Conservation (phyloP, 2,329 filamentous ascomycete species). For the Aspergillus cejpii region DNA sequence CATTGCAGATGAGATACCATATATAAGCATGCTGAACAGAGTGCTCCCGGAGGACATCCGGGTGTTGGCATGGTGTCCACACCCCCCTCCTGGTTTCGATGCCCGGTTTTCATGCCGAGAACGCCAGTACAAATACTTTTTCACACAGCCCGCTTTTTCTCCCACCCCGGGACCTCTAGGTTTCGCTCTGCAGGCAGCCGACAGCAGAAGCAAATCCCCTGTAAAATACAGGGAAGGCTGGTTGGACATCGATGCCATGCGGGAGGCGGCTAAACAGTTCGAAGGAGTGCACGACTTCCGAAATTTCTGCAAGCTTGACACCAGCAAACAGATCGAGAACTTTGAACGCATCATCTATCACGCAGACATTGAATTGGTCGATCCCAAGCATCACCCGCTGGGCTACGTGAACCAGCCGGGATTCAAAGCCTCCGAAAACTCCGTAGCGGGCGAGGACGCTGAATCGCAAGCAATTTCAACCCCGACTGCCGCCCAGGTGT, state of each 20-base stretch:
- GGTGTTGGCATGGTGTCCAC: conserved; percentile 86
- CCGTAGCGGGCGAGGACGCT: conserved; percentile 12
- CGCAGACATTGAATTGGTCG: conserved; percentile 67
- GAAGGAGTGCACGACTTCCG: conserved; percentile 88
- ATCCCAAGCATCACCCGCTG: conserved; percentile 47
- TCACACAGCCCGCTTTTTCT: conserved; percentile 83
- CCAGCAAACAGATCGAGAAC: conserved; percentile 79
- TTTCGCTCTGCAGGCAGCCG: conserved; percentile 33
- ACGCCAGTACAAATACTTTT: conserved; percentile 92
- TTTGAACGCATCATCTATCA: conserved; percentile 74
- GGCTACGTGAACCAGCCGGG: conserved; percentile 49
- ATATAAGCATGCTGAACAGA: conserved; percentile 75
- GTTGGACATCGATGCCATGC: conserved; percentile 85
- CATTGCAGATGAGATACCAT: conserved; percentile 73
- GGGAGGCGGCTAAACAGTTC: conserved; percentile 68
- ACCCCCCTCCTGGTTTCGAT: conserved; percentile 70
- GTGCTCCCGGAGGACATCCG: conserved; percentile 85
- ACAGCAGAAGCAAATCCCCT: conserved; percentile 16
- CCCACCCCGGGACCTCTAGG: conserved; percentile 56
- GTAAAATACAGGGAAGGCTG: conserved; percentile 57
- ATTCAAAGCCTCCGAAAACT: conserved; percentile 36
- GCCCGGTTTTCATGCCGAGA: conserved; percentile 90
- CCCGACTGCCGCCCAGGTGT: conserved; percentile 58
- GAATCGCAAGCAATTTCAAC: conserved; percentile 11
- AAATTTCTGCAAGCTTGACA: conserved; percentile 93